Conservation (phyloP, 1,284 basidiomycete genomes). For the Cutaneotrichosporon curvatum region DNA sequence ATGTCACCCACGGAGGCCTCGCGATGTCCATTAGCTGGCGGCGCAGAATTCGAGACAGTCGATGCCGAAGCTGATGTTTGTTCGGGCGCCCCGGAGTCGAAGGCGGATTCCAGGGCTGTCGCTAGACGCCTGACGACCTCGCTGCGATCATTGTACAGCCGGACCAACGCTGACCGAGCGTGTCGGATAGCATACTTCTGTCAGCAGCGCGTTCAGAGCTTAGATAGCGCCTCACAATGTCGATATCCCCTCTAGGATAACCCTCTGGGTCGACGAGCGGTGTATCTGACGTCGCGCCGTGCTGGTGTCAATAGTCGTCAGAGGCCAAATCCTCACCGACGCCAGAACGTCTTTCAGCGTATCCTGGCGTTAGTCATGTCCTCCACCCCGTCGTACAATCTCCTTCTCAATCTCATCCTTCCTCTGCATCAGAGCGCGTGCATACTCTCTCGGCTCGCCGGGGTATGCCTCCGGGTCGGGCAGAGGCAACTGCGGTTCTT, state of each 20-base stretch:
- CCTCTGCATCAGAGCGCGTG: slow-evolving; percentile 39
- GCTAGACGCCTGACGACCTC: slow-evolving; percentile 61
- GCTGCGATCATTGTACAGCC: slow-evolving; percentile 66
- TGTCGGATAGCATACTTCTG: slow-evolving; percentile 61
- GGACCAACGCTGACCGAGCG: slow-evolving; percentile 48
- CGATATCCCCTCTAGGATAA: slow-evolving; percentile 66
- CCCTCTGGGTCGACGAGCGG: slow-evolving; percentile 75
- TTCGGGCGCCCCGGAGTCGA: slow-evolving; percentile 8
- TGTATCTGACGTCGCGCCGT: slow-evolving; percentile 44
- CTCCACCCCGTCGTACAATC: slow-evolving; percentile 27
- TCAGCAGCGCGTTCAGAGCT: too few species aligned
- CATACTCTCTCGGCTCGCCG: slow-evolving; percentile 40
- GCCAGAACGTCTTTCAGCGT: slow-evolving; percentile 32
- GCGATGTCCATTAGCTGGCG: slow-evolving; percentile 8
- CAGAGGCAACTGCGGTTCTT: slow-evolving; percentile 27
- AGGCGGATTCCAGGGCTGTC: slow-evolving; percentile 58
- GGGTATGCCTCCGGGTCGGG: slow-evolving; percentile 39
- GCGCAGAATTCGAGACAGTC: not conserved
- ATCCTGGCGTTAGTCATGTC: slow-evolving; percentile 18
- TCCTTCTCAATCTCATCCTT: slow-evolving; percentile 43
- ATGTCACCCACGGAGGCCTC: not conserved
- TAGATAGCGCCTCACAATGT: slow-evolving; percentile 50
- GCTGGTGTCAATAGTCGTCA: slow-evolving; percentile 18
- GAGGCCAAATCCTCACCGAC: slow-evolving; percentile 17
- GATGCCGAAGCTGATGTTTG: not conserved